phyloP scores from a whole-genome alignment of 2,329 filamentous ascomycete species.

The Diplocarpon rosae region DNA sequence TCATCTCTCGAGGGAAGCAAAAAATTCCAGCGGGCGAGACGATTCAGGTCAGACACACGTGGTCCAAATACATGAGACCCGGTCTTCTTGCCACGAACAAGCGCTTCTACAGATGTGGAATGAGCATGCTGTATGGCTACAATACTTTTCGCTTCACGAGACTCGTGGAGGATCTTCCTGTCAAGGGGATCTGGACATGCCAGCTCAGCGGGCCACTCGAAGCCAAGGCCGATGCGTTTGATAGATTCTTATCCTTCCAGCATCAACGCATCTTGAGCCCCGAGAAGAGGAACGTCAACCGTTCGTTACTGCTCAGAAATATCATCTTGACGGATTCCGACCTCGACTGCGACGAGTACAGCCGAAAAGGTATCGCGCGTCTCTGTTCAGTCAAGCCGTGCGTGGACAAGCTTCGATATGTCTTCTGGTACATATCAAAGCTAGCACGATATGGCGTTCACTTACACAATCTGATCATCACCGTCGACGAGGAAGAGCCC shows the following conservation, averaged over 20 bases:
- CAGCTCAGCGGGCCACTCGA: too few relatives aligned
- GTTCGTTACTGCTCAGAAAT: background rate
- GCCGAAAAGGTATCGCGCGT: background rate
- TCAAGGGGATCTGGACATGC: too few relatives aligned
- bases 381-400: background rate
- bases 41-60: background rate
- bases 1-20: background rate
- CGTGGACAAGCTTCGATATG: background rate
- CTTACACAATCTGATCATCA: background rate
- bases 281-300: background rate
- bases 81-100: slow-evolving; percentile 1
- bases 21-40: background rate
- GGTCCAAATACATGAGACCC: slow-evolving; percentile 1
- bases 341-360: background rate
- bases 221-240: background rate
- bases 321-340: background rate
- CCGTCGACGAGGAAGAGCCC: background rate
- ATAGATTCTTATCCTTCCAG: background rate
- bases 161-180: too few relatives aligned
- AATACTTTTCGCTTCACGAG: too few relatives aligned
- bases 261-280: background rate
- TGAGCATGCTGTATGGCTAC: background rate
- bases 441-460: background rate
- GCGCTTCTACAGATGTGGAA: background rate
- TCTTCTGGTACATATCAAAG: background rate